Conservation (phyloP, 768 basidiomycete genomes). For the Hygrophorus pudorinus region DNA sequence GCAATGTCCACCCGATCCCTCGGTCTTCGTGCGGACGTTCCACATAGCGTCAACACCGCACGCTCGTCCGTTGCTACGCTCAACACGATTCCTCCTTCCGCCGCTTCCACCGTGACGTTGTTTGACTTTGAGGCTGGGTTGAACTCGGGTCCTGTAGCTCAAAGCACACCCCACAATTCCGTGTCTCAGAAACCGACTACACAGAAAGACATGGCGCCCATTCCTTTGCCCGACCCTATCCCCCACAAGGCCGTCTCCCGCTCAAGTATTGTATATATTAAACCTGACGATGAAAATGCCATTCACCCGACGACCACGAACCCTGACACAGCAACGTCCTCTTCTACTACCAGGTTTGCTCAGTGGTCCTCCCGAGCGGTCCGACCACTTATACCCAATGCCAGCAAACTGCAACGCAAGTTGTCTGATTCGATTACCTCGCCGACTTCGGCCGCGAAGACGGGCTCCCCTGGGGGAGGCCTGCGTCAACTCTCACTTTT, state of each 20-base stretch:
- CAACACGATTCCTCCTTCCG: conserved; percentile 34
- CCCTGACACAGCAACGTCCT: conserved; percentile 14
- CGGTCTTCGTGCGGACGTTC: conserved; percentile 42
- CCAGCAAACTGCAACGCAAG: conserved; percentile 38
- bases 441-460: conserved; percentile 19
- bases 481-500: conserved; percentile 56
- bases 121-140: conserved; percentile 44
- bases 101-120: conserved; percentile 51
- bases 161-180: conserved; percentile 56
- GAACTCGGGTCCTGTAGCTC: conserved; percentile 36
- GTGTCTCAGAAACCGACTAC: conserved; percentile 24
- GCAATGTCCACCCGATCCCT: conserved; percentile 33
- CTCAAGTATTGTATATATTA: conserved; percentile 58
- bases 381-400: conserved; percentile 43
- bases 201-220: conserved; percentile 21
- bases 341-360: conserved; percentile 26
- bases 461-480: conserved; percentile 32
- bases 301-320: conserved; percentile 12
- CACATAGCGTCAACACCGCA: conserved; percentile 36
- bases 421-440: conserved; percentile 19
- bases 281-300: conserved; percentile 40
- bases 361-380: conserved; percentile 43
- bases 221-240: conserved; percentile 25
- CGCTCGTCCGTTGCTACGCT: conserved; percentile 40
- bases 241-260: conserved; percentile 18